Percentiles rank a stretch among this genome's conserved stretches.
Conservation (phyloP, 805 yeast species). For the Barnettozyma siamensis region DNA sequence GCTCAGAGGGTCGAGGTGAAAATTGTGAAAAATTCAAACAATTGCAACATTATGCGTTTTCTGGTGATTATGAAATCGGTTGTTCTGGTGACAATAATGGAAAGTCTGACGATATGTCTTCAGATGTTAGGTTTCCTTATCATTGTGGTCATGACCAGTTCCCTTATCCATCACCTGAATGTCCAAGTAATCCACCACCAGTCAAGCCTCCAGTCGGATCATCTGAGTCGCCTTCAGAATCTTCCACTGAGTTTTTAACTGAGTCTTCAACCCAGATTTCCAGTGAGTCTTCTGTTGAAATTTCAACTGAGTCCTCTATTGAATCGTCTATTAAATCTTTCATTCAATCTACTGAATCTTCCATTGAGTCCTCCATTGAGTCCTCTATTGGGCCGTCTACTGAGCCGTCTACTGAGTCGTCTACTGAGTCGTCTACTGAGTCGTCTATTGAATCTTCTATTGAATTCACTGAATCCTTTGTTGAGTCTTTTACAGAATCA, state of each 20-base stretch:
- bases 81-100: background rate
- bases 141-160: background rate
- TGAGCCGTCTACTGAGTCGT: background rate
- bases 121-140: background rate
- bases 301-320: background rate
- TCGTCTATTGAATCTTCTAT: background rate
- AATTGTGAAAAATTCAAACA: constrained; percentile 3
- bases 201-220: too few relatives aligned
- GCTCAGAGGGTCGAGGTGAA: too few relatives aligned
- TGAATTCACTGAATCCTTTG: background rate
- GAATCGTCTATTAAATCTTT: background rate
- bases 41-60: background rate
- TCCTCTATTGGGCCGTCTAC: background rate
- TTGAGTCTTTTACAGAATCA: background rate
- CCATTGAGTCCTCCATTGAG: background rate
- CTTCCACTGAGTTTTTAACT: too few relatives aligned
- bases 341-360: background rate
- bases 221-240: background rate
- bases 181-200: too few relatives aligned
- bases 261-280: background rate
- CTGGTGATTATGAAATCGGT: constrained; percentile 1
- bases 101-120: background rate
- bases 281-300: too few relatives aligned
- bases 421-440: background rate
- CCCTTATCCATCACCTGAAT: too few relatives aligned